Evolutionary conservation across 192 early-diverging fungal genomes (phyloP), one percentile per base, ranked within the genome.

Genomic region (Helicostylum pulchrum): DNA sequence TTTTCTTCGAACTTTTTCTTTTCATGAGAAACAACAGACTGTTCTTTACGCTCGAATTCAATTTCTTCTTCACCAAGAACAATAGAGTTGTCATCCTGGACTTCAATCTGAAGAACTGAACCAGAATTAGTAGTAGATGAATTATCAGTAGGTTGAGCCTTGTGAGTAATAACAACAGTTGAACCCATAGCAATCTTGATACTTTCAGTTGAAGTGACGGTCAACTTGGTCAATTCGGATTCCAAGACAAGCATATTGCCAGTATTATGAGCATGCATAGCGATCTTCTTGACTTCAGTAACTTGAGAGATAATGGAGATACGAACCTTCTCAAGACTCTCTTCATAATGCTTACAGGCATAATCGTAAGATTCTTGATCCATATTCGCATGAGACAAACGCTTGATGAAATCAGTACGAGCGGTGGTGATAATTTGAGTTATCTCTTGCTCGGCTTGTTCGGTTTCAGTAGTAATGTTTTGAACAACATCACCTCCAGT

Each of bases 341-440:
- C 23, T 12, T 64, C 62, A 44, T 64, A 64, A 39, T 64, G 50
- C 36, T 64, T 51, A 23, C 62, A 51, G 0, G 62, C 62, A 64
- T 64, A 51, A 19, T 53, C 30, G 8, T 52, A 43, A 3, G 49
- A 53, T 11, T 34, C 51, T 20, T 64, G 36, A 53, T 64, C 62
- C 20, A 64, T 34, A 8, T 53, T 50, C 17, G 34, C 51, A 11
- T 64, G 32, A 30, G 50, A 36, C 50, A 64, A 64, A 30, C 49
- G 9, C 39, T 53, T 43, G 50, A 52, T 23, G 21, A 53, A 64
- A 12, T 64, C 62, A 30, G 62, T 26, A 26, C 51, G 62, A 23
- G 62, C 62, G 12, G 15, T 20, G 9, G 19, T 12, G 10, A 64
- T 53, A n/a, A 64, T 64, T 15, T 23, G 14, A 30, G 39, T 43